Base-by-base conservation (phyloP, 75 land plant genomes). In the Gnetum montanum region DNA sequence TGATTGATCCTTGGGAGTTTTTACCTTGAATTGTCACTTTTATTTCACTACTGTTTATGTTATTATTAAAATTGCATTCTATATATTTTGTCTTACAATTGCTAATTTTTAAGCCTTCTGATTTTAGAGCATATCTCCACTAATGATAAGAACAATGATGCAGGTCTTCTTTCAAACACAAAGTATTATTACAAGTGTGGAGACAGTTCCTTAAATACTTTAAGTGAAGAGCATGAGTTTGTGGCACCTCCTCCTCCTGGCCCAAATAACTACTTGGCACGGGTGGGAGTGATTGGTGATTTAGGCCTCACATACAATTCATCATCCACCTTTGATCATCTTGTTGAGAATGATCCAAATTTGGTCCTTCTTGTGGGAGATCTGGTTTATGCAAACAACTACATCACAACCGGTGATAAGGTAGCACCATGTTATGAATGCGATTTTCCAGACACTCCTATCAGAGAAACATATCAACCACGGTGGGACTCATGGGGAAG, bases 401-500 rank as follows among this genome's bases (percentile, higher is more conserved):
- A 93, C 59, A 50, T 65, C 15, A 93, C 98, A 1, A 85, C 80
- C 27, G 98, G 97, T 25, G 72, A 66, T 1, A 76, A 75, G 53
- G 89, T 86, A 30, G 77, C 75, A 24, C 29, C 86, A 28, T 88
- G 90, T 53, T 93, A 52, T 54, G 62, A 73, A 19, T 85, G 95
- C 60, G 69, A 83, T 31, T 93, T 93, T 54, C 90, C 95, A 54
- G 66, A 76, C 59, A 75, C 89, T 10, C 98, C 98, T 22, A 93
- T 77, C 27, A 75, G 86, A 54, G 98, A 93, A 70, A 76, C 95
- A 18, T 93, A 88, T 73, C 98, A 93, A 49, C 98, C 95, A 29
- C 89, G 80, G 6, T 93, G 98, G 98, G 98, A 93, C 66, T 76
- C 62, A 10, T 93, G 98, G 98, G 90, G 90, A 57, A 88, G 98